Evolutionary conservation across 805 yeast genomes (phyloP).

Genomic region (Blastobotrys peoriensis): DNA sequence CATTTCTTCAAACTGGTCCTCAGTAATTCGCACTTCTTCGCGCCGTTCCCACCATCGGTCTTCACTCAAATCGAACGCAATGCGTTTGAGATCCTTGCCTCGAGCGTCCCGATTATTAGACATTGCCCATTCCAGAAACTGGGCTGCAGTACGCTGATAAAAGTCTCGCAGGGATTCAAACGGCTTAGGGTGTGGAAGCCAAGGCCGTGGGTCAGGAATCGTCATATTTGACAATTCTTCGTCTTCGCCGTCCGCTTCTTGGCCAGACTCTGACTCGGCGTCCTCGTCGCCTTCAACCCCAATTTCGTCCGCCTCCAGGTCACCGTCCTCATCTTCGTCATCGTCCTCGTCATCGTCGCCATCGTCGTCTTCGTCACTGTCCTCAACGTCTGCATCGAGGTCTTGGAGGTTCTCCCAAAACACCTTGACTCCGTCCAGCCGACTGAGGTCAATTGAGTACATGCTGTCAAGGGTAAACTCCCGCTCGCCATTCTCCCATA

Average conservation of each 20-base stretch:
- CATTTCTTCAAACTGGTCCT: conserved; percentile 81
- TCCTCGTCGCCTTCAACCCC: conserved; percentile 37
- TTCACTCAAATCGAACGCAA: conserved; percentile 85
- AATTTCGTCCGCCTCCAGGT: conserved; percentile 44
- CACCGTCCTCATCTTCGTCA: conserved; percentile 70
- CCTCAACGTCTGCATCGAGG: conserved; percentile 41
- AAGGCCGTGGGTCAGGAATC: conserved; percentile 87
- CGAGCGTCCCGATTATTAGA: conserved; percentile 77
- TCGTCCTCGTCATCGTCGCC: conserved; percentile 56
- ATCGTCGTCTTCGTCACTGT: conserved; percentile 37
- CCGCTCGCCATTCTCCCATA: conserved; percentile 81
- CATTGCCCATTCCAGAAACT: conserved; percentile 89
- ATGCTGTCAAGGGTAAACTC: conserved; percentile 81
- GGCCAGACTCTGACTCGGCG: conserved; percentile 49
- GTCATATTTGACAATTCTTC: conserved; percentile 57
- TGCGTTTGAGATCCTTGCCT: conserved; percentile 83
- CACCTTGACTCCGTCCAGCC: conserved; percentile 79
- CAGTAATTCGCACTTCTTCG: conserved; percentile 81
- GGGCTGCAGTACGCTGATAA: conserved; percentile 79
- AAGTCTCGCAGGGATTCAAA: conserved; percentile 81
- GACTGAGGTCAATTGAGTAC: conserved; percentile 79
- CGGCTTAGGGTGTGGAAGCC: conserved; percentile 96
- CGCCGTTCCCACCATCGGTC: conserved; percentile 99
- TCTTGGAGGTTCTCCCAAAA: conserved; percentile 80
- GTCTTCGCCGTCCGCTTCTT: conserved; percentile 63